Percentiles rank a stretch among this genome's conserved stretches.
Evolutionary conservation across 1,284 basidiomycete species (phyloP).

Genomic region (Sanghuangporus sanghuang): DNA sequence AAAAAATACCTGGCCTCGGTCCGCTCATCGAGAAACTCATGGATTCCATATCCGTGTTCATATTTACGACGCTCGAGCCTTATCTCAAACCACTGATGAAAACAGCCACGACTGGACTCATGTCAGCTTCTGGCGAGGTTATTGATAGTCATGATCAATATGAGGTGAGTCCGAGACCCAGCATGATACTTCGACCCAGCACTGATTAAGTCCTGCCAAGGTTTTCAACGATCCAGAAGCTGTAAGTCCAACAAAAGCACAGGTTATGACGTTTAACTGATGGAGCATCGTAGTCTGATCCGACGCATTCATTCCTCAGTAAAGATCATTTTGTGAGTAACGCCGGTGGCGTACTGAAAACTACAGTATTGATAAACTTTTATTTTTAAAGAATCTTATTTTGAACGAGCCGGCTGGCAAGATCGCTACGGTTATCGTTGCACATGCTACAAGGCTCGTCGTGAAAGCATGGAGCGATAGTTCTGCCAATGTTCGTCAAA

Average conservation of each 20-base stretch:
- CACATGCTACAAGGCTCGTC: slow-evolving; percentile 55
- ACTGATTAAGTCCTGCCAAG: slow-evolving; percentile 22
- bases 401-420: slow-evolving; percentile 78
- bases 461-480: slow-evolving; percentile 83
- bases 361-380: not conserved
- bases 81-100: slow-evolving; percentile 71
- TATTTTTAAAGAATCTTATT: slow-evolving; percentile 50
- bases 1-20: slow-evolving; percentile 67
- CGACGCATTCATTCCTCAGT: slow-evolving; percentile 79
- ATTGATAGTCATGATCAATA: slow-evolving; percentile 80
- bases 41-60: slow-evolving; percentile 76
- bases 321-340: slow-evolving; percentile 72
- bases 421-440: slow-evolving; percentile 66
- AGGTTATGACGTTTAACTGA: not conserved
- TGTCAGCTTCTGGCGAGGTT: slow-evolving; percentile 64
- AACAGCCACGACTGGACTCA: slow-evolving; percentile 57
- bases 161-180: slow-evolving; percentile 35
- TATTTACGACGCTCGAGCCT: slow-evolving; percentile 80
- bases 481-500: slow-evolving; percentile 51
- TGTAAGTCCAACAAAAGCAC: slow-evolving; percentile 35
- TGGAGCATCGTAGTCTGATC: slow-evolving; percentile 56
- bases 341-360: not conserved
- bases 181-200: not conserved
- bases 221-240: slow-evolving; percentile 77
- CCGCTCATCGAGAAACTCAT: slow-evolving; percentile 78